Percentiles rank a stretch among this genome's conserved stretches.
Conservation (phyloP, 2,329 filamentous ascomycete genomes). For the Cordyceps javanica region DNA sequence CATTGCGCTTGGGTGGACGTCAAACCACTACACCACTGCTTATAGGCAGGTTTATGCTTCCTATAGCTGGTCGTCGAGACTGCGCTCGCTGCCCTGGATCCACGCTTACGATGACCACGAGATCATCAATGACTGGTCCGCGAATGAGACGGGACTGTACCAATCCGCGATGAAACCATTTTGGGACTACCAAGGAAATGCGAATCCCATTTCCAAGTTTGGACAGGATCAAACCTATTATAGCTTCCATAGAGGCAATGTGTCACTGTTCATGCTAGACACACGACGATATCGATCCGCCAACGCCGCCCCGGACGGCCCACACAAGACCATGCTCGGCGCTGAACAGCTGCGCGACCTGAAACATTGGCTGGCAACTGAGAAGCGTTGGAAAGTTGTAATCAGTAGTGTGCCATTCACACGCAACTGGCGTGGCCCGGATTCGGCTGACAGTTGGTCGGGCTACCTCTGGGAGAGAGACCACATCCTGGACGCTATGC, state of each 20-base stretch:
- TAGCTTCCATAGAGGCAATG: slow-evolving; percentile 56
- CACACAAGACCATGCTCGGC: slow-evolving; percentile 52
- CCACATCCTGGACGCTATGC: slow-evolving; percentile 57
- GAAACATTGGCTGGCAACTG: slow-evolving; percentile 44
- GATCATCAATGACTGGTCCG: slow-evolving; percentile 64
- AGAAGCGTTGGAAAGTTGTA: slow-evolving; percentile 54
- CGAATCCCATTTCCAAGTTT: slow-evolving; percentile 49
- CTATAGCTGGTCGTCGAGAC: slow-evolving; percentile 48
- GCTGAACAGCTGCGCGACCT: slow-evolving; percentile 52
- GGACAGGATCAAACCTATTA: slow-evolving; percentile 52
- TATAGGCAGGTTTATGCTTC: slow-evolving; percentile 63
- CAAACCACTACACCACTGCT: slow-evolving; percentile 16
- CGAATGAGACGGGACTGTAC: slow-evolving; percentile 57
- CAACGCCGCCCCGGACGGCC: slow-evolving; percentile 33
- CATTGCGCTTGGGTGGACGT: slow-evolving; percentile 17
- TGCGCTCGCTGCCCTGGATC: slow-evolving; percentile 54
- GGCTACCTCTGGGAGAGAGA: slow-evolving; percentile 58
- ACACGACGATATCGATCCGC: slow-evolving; percentile 52
- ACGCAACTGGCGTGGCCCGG: slow-evolving; percentile 59
- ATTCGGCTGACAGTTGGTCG: slow-evolving; percentile 57
- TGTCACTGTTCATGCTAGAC: slow-evolving; percentile 63
- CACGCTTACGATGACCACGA: slow-evolving; percentile 68
- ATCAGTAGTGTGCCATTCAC: slow-evolving; percentile 63
- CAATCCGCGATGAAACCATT: slow-evolving; percentile 58
- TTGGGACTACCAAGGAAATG: slow-evolving; percentile 55